These are phyloP conservation scores for Tetracladium maxilliforme DNA, from an alignment of 2,329 filamentous ascomycete genomes.

Conservation along the genomic window DNA sequence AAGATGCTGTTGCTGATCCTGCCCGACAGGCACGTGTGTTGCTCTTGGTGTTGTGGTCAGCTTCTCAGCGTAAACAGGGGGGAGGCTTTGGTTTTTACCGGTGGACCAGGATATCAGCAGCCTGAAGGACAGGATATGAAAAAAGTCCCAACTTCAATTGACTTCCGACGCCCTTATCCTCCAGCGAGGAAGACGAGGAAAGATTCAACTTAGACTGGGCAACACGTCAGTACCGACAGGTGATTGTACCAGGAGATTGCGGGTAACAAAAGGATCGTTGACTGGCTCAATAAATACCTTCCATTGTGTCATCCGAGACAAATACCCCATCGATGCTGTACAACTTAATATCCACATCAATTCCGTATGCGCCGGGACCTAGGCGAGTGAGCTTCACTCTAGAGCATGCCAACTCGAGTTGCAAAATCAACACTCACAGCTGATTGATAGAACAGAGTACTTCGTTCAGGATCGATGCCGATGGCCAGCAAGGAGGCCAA, in stretches of 20 bases:
- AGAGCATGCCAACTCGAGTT: conserved; percentile 1
- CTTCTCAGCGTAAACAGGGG: background rate
- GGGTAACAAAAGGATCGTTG: conserved; percentile 1
- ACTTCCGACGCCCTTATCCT: conserved; percentile 43
- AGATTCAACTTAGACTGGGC: conserved; percentile 1
- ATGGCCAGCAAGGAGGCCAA: conserved; percentile 72
- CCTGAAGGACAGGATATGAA: conserved; percentile 90
- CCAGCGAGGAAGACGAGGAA: conserved; percentile 21
- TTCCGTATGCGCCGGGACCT: conserved; percentile 70
- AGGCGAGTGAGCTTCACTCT: conserved; percentile 2
- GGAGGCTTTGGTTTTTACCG: conserved; percentile 26
- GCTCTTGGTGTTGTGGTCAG: conserved; percentile 27
- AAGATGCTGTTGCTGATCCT: conserved; percentile 86
- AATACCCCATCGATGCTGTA: conserved; percentile 78
- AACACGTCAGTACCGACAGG: background rate
- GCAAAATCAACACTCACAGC: conserved; percentile 32
- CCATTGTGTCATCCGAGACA: conserved; percentile 99
- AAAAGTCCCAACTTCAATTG: conserved; percentile 78
- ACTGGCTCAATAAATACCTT: conserved; percentile 46
- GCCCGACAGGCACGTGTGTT: conserved; percentile 92
- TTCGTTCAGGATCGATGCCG: conserved; percentile 65
- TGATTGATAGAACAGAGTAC: conserved; percentile 72
- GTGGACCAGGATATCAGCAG: conserved; percentile 85
- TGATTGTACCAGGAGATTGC: background rate
- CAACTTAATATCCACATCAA: conserved; percentile 97